Percentiles rank a stretch among this genome's conserved stretches.
Conservation (phyloP, 768 basidiomycete species). For the Lyophyllum atratum region DNA sequence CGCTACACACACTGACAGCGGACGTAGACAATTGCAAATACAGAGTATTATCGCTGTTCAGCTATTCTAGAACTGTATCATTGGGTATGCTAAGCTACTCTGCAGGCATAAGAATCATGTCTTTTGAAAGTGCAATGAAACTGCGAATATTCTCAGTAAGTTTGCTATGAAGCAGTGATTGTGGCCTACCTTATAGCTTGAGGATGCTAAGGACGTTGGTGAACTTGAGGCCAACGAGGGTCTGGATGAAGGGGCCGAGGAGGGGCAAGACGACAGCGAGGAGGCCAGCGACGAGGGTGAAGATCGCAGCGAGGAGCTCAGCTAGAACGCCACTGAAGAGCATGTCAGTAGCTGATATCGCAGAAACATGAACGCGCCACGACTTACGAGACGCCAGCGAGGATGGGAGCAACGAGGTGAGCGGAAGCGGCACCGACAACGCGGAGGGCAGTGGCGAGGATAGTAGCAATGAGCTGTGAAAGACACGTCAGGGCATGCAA, state of each 20-base stretch:
- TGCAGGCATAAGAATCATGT: not conserved
- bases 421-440: slow-evolving; percentile 6
- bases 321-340: slow-evolving; percentile 3
- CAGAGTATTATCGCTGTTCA: not conserved
- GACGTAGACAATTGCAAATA: too few species aligned
- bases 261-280: slow-evolving; percentile 14
- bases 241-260: slow-evolving; percentile 13
- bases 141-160: too few species aligned
- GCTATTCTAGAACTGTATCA: not conserved
- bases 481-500: not conserved
- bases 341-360: too few species aligned
- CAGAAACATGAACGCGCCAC: not conserved
- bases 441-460: slow-evolving; percentile 5
- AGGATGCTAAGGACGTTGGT: slow-evolving; percentile 13
- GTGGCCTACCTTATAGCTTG: slow-evolving; percentile 1
- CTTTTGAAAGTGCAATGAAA: not conserved
- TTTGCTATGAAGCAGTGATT: too few species aligned
- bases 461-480: slow-evolving; percentile 5
- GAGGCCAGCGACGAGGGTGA: slow-evolving; percentile 20
- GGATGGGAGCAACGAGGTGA: slow-evolving; percentile 3
- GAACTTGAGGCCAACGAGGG: slow-evolving; percentile 17
- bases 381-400: slow-evolving; percentile 15
- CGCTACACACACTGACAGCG: too few species aligned
- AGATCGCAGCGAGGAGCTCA: slow-evolving; percentile 12
- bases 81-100: not conserved